Conservation (phyloP, 345 rosid species). For the Brassica rapa region DNA sequence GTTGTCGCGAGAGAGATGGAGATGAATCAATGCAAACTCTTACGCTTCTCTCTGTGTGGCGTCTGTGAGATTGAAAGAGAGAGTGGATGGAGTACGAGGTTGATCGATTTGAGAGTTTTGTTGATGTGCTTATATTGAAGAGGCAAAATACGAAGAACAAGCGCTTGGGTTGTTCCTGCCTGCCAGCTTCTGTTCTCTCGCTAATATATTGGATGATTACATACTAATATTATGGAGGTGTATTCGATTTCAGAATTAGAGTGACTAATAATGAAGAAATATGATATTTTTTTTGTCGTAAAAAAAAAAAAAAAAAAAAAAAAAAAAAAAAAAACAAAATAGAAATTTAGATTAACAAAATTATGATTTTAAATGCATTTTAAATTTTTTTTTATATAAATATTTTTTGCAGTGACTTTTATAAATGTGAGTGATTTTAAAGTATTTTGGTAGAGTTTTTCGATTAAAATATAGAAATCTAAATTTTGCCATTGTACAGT, state of each 20-base stretch:
- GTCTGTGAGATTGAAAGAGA: background rate
- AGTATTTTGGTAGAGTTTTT: background rate
- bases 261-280: background rate
- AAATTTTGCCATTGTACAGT: background rate
- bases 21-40: background rate
- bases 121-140: background rate
- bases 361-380: no score
- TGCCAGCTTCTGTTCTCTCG: background rate
- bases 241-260: no score
- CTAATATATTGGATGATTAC: background rate
- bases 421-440: no score
- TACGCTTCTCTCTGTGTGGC: background rate
- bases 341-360: no score
- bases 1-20: slow-evolving; percentile 1
- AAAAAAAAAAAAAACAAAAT: no score
- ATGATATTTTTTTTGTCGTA: background rate
- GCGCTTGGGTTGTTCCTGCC: background rate
- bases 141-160: background rate
- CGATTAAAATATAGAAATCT: no score
- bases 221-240: background rate
- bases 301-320: no score
- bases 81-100: slow-evolving; percentile 4
- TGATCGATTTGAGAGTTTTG: background rate
- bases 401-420: background rate
- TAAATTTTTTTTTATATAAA: no score